Percentiles rank a stretch among this genome's conserved stretches.
Conservation (phyloP, 495 filamentous ascomycete species). For the Aspergillus sclerotiicarbonarius region DNA sequence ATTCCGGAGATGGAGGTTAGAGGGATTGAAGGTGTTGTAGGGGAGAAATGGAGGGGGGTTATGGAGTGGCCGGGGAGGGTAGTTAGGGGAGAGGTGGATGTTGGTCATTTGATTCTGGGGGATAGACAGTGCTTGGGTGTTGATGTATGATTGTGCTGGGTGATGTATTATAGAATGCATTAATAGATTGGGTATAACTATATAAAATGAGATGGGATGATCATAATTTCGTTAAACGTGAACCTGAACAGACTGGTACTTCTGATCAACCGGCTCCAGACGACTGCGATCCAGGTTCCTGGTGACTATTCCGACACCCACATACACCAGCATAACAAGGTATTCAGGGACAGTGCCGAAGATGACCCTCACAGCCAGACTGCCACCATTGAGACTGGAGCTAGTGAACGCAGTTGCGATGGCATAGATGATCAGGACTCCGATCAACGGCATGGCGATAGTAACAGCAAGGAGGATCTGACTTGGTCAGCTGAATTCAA, state of each 20-base stretch:
- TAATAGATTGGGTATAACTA: too few species aligned
- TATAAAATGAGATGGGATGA: neutral
- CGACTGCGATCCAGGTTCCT: constrained; percentile 7
- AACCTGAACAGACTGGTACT: neutral
- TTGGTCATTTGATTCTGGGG: too few species aligned
- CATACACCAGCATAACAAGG: constrained; percentile 18
- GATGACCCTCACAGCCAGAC: constrained; percentile 16
- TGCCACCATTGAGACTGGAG: constrained; percentile 4
- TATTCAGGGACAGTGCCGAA: constrained; percentile 21
- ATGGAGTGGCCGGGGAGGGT: too few species aligned
- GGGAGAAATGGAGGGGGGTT: too few species aligned
- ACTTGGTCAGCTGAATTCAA: neutral
- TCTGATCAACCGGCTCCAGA: neutral
- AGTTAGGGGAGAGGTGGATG: too few species aligned
- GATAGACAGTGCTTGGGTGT: too few species aligned
- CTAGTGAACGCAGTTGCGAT: constrained; percentile 14
- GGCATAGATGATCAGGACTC: constrained; percentile 17
- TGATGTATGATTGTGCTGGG: too few species aligned
- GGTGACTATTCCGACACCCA: constrained; percentile 14
- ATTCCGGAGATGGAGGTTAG: too few species aligned
- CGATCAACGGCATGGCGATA: constrained; percentile 18
- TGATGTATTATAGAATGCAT: too few species aligned
- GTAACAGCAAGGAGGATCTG: constrained; percentile 16
- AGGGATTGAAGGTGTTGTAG: too few species aligned
- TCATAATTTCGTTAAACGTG: neutral